These are phyloP conservation scores for Verticillium zaregamsianum DNA, from an alignment of 2,329 filamentous ascomycete genomes.

Conservation along the genomic window DNA sequence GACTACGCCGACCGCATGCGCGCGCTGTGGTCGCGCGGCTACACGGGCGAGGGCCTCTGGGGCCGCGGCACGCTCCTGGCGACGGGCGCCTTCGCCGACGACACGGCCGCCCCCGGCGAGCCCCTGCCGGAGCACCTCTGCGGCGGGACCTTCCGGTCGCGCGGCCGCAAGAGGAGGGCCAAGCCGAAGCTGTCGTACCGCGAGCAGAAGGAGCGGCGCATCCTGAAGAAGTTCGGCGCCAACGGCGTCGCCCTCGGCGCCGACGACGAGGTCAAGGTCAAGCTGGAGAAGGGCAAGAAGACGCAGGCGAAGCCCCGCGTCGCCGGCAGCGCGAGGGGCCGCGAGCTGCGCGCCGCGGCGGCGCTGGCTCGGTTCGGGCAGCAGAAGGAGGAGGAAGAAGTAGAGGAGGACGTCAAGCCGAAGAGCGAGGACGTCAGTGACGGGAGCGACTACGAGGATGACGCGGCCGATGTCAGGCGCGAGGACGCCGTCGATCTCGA, in stretches of 20 bases:
- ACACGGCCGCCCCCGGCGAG: constrained; percentile 49
- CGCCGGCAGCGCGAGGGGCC: constrained; percentile 67
- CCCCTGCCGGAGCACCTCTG: constrained; percentile 68
- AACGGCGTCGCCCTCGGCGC: constrained; percentile 66
- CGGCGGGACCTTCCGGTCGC: constrained; percentile 71
- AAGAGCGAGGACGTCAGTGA: constrained; percentile 30
- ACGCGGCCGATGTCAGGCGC: constrained; percentile 30
- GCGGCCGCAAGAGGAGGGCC: constrained; percentile 49
- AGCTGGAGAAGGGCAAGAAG: constrained; percentile 63
- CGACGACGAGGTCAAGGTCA: constrained; percentile 60
- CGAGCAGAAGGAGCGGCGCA: constrained; percentile 68
- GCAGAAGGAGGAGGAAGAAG: constrained; percentile 46
- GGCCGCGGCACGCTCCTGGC: constrained; percentile 62
- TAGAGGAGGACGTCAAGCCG: constrained; percentile 25
- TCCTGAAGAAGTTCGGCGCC: constrained; percentile 71
- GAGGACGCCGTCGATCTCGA: constrained; percentile 61
- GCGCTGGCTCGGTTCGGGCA: constrained; percentile 69
- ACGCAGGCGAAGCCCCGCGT: constrained; percentile 65
- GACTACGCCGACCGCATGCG: constrained; percentile 68
- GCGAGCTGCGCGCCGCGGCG: constrained; percentile 72
- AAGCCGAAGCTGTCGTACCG: constrained; percentile 59
- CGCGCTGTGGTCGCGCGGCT: constrained; percentile 62
- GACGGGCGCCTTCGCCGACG: constrained; percentile 55
- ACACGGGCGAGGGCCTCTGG: constrained; percentile 82
- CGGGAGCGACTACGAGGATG: constrained; percentile 44